Evolutionary conservation across 257 asterid genomes (phyloP).

Genomic region (Solanum etuberosum): DNA sequence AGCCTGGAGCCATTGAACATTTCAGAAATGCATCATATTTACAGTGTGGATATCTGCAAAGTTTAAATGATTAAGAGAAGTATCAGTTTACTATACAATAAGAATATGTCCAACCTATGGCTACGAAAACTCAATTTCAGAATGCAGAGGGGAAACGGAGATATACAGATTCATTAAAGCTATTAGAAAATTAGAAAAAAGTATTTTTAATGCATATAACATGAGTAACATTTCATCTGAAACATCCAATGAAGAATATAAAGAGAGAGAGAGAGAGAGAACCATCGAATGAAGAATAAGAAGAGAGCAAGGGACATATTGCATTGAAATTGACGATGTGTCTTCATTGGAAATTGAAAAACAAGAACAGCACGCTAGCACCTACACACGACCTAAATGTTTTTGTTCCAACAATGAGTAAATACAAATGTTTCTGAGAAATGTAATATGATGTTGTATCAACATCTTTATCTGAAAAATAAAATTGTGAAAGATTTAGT

Average conservation of each 20-base stretch:
- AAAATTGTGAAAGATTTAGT: background rate
- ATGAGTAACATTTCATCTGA: background rate
- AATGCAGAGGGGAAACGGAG: background rate
- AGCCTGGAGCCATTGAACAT: background rate
- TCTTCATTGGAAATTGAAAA: background rate
- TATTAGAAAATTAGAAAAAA: background rate
- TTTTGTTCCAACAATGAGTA: background rate
- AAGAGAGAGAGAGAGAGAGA: background rate
- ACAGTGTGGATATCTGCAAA: background rate
- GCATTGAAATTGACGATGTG: background rate
- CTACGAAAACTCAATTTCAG: background rate
- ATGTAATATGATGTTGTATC: background rate
- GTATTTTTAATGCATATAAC: background rate
- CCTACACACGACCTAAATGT: background rate
- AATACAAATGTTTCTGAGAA: background rate
- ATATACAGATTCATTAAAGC: background rate
- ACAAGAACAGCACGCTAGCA: background rate
- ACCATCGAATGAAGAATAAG: background rate
- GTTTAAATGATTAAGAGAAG: background rate
- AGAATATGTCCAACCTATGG: background rate
- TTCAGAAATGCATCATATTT: background rate
- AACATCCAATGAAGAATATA: background rate
- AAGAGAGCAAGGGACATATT: background rate
- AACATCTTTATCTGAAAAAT: background rate
- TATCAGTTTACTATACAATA: background rate